A percentile compares a stretch with the other conserved stretches of the same genome.
Conservation (phyloP, 148 eudicot species). For the Tetragonia tetragonoides region DNA sequence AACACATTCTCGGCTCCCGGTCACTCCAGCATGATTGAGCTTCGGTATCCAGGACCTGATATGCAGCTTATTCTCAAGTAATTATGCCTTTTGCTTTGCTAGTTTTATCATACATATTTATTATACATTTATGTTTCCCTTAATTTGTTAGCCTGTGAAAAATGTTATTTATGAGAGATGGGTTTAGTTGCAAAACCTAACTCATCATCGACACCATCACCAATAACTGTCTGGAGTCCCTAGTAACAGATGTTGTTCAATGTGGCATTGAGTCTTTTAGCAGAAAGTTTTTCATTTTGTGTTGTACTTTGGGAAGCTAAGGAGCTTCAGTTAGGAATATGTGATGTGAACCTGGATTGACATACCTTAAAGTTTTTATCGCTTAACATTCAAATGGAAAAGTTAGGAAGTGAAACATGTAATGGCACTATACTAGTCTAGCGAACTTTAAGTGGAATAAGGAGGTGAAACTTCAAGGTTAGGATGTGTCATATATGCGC, state of each 20-base stretch:
- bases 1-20: slow-evolving; percentile 82
- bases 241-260: not conserved
- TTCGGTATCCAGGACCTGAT: slow-evolving; percentile 94
- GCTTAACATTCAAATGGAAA: too few species aligned
- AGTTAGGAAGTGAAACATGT: slow-evolving; percentile 3
- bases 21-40: slow-evolving; percentile 59
- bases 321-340: not conserved
- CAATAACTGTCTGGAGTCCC: not conserved
- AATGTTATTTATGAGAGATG: not conserved
- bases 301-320: not conserved
- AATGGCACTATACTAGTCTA: not conserved
- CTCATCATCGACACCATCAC: too few species aligned
- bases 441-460: too few species aligned
- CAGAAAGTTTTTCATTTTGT: not conserved
- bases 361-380: too few species aligned
- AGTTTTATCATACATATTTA: not conserved
- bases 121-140: not conserved
- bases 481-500: too few species aligned
- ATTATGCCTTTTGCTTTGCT: slow-evolving; percentile 11
- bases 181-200: too few species aligned
- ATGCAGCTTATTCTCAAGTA: slow-evolving; percentile 97
- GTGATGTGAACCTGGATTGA: not conserved
- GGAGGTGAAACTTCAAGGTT: too few species aligned
- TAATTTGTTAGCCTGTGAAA: not conserved
- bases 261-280: too few species aligned